A percentile compares a stretch with the other conserved stretches of the same genome.
Evolutionary conservation across 2,329 filamentous ascomycete species (phyloP).

Genomic region (Lasiodiplodia hormozganensis): DNA sequence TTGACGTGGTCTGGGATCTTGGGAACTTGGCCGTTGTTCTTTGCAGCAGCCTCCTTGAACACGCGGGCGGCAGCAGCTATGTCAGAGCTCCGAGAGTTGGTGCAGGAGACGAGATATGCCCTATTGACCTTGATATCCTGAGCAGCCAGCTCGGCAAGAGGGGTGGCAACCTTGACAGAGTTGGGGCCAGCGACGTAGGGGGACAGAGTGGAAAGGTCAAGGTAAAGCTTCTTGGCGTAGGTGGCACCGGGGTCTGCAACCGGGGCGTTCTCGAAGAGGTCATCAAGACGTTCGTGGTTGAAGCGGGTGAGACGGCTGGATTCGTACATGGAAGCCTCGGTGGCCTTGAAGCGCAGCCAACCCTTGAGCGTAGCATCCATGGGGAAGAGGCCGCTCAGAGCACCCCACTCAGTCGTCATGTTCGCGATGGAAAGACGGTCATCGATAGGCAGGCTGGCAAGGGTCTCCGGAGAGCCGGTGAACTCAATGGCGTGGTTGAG

Average conservation of each 20-base stretch:
- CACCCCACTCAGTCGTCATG: conserved; percentile 86
- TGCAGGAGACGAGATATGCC: conserved; percentile 89
- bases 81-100: conserved; percentile 83
- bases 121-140: conserved; percentile 81
- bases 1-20: conserved; percentile 79
- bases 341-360: conserved; percentile 82
- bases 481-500: conserved; percentile 93
- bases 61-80: conserved; percentile 82
- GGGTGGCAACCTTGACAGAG: conserved; percentile 85
- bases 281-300: conserved; percentile 74
- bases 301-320: conserved; percentile 65
- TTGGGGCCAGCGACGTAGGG: conserved; percentile 89
- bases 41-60: conserved; percentile 75
- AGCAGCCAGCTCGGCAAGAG: conserved; percentile 73
- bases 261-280: conserved; percentile 71
- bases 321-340: conserved; percentile 68
- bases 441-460: conserved; percentile 74
- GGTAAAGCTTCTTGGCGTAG: conserved; percentile 83
- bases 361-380: conserved; percentile 74
- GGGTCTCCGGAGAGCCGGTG: conserved; percentile 77
- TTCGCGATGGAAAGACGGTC: conserved; percentile 77
- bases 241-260: conserved; percentile 75
- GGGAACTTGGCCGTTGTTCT: conserved; percentile 66
- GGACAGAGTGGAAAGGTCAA: conserved; percentile 82
- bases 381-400: conserved; percentile 77